A percentile compares a stretch with the other conserved stretches of the same genome.
phyloP scores from a whole-genome alignment of 345 rosid genomes.

The Zanthoxylum bungeanum region DNA sequence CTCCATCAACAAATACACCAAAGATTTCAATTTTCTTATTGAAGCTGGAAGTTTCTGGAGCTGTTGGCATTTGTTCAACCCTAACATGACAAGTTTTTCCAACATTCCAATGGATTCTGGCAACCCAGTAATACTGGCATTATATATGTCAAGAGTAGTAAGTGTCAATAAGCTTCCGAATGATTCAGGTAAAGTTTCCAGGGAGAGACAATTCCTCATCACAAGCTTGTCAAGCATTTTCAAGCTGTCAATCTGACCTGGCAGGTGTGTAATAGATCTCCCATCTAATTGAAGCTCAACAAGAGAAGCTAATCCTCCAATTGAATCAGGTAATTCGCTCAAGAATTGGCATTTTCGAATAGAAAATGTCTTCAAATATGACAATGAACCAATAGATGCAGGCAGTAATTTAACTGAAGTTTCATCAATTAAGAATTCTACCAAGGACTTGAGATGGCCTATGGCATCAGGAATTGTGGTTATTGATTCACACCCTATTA shows the following conservation, averaged over 20 bases:
- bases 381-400: conserved; percentile 36
- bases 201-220: conserved; percentile 18
- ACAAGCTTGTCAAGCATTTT: conserved; percentile 37
- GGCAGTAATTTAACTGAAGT: conserved; percentile 38
- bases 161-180: conserved; percentile 36
- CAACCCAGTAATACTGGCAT: conserved; percentile 30
- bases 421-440: conserved; percentile 6
- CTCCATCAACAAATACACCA: conserved; percentile 35
- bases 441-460: conserved; percentile 36
- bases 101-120: conserved; percentile 50
- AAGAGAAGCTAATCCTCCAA: conserved; percentile 34
- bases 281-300: conserved; percentile 20
- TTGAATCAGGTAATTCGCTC: conserved; percentile 41
- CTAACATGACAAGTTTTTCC: conserved; percentile 37
- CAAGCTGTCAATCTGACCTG: conserved; percentile 37
- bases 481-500: conserved; percentile 29
- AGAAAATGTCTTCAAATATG: conserved; percentile 28
- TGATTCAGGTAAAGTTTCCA: conserved; percentile 38
- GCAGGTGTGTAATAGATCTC: conserved; percentile 31
- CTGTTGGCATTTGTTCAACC: conserved; percentile 26
- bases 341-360: conserved; percentile 26
- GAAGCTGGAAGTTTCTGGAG: conserved; percentile 46
- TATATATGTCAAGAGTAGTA: conserved; percentile 21
- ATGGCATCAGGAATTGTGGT: conserved; percentile 34
- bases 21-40: conserved; percentile 35